Evolutionary conservation across 1,139 yeast species (phyloP).

Genomic region (Nakaseomyces kungkrabaensis): DNA sequence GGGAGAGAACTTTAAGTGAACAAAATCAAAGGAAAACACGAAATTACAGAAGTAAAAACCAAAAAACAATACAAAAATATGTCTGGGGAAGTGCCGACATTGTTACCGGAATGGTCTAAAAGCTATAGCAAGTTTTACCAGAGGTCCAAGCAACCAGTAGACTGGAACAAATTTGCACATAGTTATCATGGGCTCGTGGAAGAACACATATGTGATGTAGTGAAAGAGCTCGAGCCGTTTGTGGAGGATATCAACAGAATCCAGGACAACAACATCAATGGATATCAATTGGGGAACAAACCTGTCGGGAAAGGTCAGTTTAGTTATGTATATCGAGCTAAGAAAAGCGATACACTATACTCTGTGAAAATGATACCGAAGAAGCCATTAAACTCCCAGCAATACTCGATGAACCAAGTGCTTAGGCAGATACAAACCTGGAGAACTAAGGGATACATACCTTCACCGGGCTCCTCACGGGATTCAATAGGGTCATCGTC

Average conservation of each 20-base stretch:
- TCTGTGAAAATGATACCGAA: constrained; percentile 26
- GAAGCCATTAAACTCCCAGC: constrained; percentile 17
- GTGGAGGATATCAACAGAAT: neutral
- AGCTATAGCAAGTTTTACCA: neutral
- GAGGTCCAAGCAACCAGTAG: neutral
- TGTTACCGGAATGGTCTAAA: constrained; percentile 1
- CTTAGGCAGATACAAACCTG: constrained; percentile 22
- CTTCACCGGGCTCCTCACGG: neutral
- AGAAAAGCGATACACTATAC: constrained; percentile 8
- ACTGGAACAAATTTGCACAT: neutral
- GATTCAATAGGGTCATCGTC: constrained; percentile 2
- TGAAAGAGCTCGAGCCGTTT: neutral
- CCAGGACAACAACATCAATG: neutral
- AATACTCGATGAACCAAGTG: constrained; percentile 27
- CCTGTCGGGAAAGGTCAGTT: constrained; percentile 35
- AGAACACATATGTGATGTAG: neutral
- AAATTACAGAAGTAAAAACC: no score
- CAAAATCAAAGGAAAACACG: no score
- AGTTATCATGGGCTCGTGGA: constrained; percentile 1
- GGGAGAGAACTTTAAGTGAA: no score
- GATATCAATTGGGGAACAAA: neutral
- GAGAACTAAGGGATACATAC: constrained; percentile 13
- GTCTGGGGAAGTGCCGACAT: neutral
- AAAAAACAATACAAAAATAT: neutral
- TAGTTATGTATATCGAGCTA: constrained; percentile 34